Evolutionary conservation across 2,329 filamentous ascomycete species (phyloP).

Genomic region (Pseudocercospora crystallina): DNA sequence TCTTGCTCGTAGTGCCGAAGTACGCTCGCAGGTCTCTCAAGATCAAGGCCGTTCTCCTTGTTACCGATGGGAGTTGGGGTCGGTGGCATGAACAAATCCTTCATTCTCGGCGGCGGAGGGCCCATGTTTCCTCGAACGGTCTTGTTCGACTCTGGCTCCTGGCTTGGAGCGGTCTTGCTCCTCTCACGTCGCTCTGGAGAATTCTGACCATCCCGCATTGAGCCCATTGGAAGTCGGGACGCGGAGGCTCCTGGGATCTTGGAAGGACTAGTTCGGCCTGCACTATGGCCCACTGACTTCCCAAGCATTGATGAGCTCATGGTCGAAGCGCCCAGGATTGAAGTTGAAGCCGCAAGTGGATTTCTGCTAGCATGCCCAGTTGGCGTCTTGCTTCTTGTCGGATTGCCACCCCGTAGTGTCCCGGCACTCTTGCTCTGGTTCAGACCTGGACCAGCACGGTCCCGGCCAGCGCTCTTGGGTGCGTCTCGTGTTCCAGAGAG

Average conservation of each 20-base stretch:
- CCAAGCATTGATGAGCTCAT: constrained; percentile 14
- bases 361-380: constrained; percentile 37
- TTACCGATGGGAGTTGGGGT: constrained; percentile 45
- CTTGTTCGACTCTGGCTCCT: constrained; percentile 40
- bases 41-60: constrained; percentile 39
- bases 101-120: constrained; percentile 78
- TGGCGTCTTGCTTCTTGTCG: constrained; percentile 46
- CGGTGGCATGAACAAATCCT: constrained; percentile 67
- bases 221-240: constrained; percentile 67
- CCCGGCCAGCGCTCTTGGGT: constrained; percentile 31
- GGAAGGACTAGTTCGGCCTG: constrained; percentile 54
- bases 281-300: constrained; percentile 21
- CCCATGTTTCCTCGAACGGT: constrained; percentile 40
- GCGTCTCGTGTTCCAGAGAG: constrained; percentile 28
- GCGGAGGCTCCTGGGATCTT: constrained; percentile 57
- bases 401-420: constrained; percentile 44
- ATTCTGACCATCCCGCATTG: constrained; percentile 69
- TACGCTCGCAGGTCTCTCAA: constrained; percentile 57
- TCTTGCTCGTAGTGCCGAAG: constrained; percentile 67
- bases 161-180: constrained; percentile 16
- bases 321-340: constrained; percentile 39
- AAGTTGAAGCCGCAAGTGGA: constrained; percentile 28
- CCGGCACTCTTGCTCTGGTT: constrained; percentile 35
- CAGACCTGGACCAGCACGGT: constrained; percentile 11
- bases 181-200: constrained; percentile 70